Conservation (phyloP, 2,329 filamentous ascomycete species). For the Penicillium sp. region DNA sequence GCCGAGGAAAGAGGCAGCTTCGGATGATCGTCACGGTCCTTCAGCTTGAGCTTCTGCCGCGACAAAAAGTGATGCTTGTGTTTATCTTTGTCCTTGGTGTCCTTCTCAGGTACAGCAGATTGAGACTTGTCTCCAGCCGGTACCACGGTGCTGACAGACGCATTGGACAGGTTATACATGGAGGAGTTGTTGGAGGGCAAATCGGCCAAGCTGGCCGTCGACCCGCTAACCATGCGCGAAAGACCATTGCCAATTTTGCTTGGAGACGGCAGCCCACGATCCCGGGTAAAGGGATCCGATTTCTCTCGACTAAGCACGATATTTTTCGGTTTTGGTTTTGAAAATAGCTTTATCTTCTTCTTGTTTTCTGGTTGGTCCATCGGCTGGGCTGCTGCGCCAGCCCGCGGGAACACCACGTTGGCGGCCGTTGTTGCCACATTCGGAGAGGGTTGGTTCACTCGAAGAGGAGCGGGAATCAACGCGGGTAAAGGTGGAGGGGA, state of each 20-base stretch:
- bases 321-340: slow-evolving; percentile 66
- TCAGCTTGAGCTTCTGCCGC: slow-evolving; percentile 65
- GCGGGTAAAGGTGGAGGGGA: slow-evolving; percentile 29
- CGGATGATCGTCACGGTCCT: slow-evolving; percentile 60
- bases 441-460: slow-evolving; percentile 22
- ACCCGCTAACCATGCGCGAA: slow-evolving; percentile 59
- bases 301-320: slow-evolving; percentile 64
- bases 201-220: slow-evolving; percentile 61
- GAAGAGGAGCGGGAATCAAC: slow-evolving; percentile 29
- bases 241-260: slow-evolving; percentile 57
- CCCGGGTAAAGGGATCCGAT: slow-evolving; percentile 43
- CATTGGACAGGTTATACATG: slow-evolving; percentile 62
- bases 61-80: slow-evolving; percentile 65
- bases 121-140: slow-evolving; percentile 43
- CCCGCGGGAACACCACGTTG: slow-evolving; percentile 62
- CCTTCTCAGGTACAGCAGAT: slow-evolving; percentile 39
- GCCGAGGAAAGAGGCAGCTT: slow-evolving; percentile 63
- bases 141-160: slow-evolving; percentile 62
- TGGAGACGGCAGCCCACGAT: slow-evolving; percentile 59
- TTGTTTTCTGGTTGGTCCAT: slow-evolving; percentile 54
- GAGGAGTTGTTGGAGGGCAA: slow-evolving; percentile 55
- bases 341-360: slow-evolving; percentile 69
- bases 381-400: slow-evolving; percentile 35
- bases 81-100: slow-evolving; percentile 47
- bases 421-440: slow-evolving; percentile 63